Conservation (phyloP, 305 asterid species). For the Solanum hybrid region DNA sequence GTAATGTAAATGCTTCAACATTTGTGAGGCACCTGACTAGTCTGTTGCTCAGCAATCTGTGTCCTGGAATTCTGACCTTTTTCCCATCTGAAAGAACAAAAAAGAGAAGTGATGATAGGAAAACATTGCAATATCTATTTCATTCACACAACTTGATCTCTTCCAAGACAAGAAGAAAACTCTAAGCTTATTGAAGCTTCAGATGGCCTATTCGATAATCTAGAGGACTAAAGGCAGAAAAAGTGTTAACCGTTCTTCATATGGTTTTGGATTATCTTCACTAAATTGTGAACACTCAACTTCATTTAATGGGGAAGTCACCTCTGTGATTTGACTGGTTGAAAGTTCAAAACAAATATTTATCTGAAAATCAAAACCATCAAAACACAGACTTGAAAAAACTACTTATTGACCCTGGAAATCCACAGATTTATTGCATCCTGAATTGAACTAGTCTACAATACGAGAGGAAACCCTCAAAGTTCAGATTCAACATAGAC, state of each 20-base stretch:
- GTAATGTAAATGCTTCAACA: slow-evolving; percentile 64
- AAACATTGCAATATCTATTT: not conserved
- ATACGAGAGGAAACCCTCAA: not conserved
- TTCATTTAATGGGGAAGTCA: not conserved
- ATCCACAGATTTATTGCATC: not conserved
- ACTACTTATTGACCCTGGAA: not conserved
- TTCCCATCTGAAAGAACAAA: slow-evolving; percentile 34
- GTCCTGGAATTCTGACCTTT: slow-evolving; percentile 50
- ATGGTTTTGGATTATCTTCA: not conserved
- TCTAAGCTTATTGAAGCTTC: not conserved
- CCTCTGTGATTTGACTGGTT: not conserved
- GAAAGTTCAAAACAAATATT: not conserved
- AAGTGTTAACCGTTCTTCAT: not conserved
- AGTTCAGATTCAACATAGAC: not conserved
- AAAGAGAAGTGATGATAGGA: not conserved
- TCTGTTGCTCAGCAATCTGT: slow-evolving; percentile 48
- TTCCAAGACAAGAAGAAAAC: not conserved
- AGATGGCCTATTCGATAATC: not conserved
- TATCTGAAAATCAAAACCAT: not conserved
- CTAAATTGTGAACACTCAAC: not conserved
- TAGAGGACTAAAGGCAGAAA: not conserved
- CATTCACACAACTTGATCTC: not conserved
- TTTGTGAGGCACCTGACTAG: slow-evolving; percentile 50
- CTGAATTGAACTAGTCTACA: not conserved
- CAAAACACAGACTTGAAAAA: not conserved